Percentiles rank a stretch among this genome's conserved stretches.
Evolutionary conservation across 257 asterid genomes (phyloP).

Genomic region (Orobanche coerulescens): DNA sequence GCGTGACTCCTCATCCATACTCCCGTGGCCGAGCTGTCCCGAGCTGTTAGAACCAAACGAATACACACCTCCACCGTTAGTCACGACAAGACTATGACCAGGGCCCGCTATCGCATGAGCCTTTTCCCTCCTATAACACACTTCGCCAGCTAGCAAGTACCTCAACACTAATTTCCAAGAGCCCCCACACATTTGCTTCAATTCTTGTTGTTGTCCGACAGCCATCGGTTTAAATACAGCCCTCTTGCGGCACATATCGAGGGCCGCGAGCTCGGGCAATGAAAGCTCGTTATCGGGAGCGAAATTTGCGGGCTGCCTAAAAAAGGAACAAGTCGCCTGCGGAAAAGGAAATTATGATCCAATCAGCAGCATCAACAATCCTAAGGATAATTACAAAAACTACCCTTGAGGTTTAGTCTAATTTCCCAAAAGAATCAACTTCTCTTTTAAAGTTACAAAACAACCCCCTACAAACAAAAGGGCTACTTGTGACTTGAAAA

Average conservation of each 20-base stretch:
- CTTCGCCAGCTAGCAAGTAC: constrained; percentile 87
- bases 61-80: constrained; percentile 72
- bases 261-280: constrained; percentile 94
- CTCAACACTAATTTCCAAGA: constrained; percentile 94
- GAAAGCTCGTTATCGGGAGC: constrained; percentile 82
- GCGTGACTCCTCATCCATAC: constrained; percentile 58
- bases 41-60: constrained; percentile 88
- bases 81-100: constrained; percentile 94
- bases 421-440: not conserved
- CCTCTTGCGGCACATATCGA: constrained; percentile 91
- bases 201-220: constrained; percentile 38
- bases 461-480: not conserved
- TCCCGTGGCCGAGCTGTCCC: constrained; percentile 97
- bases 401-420: not conserved
- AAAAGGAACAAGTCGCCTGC: constrained; percentile 94
- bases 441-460: not conserved
- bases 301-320: constrained; percentile 79
- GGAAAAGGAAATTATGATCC: constrained; percentile 26
- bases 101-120: constrained; percentile 99
- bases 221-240: constrained; percentile 89
- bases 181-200: constrained; percentile 82
- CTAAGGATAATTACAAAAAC: constrained; percentile 14
- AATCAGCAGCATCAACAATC: constrained; percentile 74
- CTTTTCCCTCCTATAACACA: constrained; percentile 80
- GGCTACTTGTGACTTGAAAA: not conserved